A percentile compares a stretch with the other conserved stretches of the same genome.
Evolutionary conservation across 495 filamentous ascomycete genomes (phyloP).

Genomic region (Aspergillus ellipticus): DNA sequence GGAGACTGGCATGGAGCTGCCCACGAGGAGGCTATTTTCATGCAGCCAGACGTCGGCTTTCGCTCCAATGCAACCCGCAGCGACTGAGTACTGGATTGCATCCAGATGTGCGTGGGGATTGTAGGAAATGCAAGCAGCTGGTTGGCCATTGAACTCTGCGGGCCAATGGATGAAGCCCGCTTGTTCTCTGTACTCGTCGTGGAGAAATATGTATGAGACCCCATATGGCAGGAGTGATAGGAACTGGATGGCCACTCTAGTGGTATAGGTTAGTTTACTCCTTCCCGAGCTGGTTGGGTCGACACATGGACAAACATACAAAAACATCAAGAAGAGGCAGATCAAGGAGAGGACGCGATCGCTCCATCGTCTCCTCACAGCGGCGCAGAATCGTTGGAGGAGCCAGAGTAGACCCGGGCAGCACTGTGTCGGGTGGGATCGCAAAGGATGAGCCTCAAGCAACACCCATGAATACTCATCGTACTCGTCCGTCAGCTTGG

Average conservation of each 20-base stretch:
- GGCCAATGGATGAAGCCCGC: conserved; percentile 15
- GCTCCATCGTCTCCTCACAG: conserved; percentile 18
- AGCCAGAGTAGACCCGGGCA: conserved; percentile 24
- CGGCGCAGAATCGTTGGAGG: conserved; percentile 14
- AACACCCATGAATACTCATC: conserved; percentile 34
- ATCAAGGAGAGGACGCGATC: conserved; percentile 21
- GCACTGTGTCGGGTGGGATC: conserved; percentile 36
- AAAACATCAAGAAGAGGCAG: conserved; percentile 28
- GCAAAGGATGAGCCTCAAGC: conserved; percentile 38
- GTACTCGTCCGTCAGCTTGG: conserved; percentile 11
- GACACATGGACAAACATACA: conserved; percentile 22
- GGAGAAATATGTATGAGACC: conserved; percentile 15
- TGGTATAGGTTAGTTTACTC: background rate
- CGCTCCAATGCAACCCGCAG: conserved; percentile 55
- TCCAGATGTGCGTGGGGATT: conserved; percentile 65
- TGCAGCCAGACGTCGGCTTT: conserved; percentile 74
- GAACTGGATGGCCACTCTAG: conserved; percentile 21
- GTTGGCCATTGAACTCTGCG: conserved; percentile 22
- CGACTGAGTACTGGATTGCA: conserved; percentile 53
- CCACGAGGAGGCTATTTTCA: conserved; percentile 49
- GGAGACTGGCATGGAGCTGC: conserved; percentile 51
- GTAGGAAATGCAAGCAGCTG: conserved; percentile 60
- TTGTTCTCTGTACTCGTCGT: background rate
- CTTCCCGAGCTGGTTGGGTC: background rate
- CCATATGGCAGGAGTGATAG: conserved; percentile 15